Conservation (phyloP, 495 filamentous ascomycete species). For the Viridothelium virens region DNA sequence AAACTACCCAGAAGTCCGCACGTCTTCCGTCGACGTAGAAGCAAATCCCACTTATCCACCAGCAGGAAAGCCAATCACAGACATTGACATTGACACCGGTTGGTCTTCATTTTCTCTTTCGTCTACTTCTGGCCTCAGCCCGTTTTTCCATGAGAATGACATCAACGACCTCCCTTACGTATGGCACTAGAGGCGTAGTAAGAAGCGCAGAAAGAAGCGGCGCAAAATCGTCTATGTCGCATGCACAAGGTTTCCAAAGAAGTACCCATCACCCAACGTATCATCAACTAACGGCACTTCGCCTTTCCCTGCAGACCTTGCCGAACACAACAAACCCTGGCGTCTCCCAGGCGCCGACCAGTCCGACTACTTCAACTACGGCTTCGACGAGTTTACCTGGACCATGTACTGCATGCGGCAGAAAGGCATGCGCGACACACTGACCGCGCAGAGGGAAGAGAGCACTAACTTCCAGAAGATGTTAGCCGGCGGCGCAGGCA, state of each 20-base stretch:
- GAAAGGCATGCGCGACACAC: slow-evolving; percentile 62
- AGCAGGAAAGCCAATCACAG: slow-evolving; percentile 41
- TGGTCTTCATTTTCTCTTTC: neutral
- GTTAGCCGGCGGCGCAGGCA: slow-evolving; percentile 54
- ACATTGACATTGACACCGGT: slow-evolving; percentile 58
- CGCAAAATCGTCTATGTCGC: neutral
- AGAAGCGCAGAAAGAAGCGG: neutral
- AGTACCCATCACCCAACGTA: neutral
- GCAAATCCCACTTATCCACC: slow-evolving; percentile 54
- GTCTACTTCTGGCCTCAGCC: neutral
- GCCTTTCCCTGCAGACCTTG: slow-evolving; percentile 49
- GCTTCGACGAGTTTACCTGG: slow-evolving; percentile 99
- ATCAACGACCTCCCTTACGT: too few relatives aligned
- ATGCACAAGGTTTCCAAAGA: neutral
- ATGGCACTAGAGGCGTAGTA: too few relatives aligned
- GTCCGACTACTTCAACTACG: slow-evolving; percentile 98
- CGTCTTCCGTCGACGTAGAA: slow-evolving; percentile 75
- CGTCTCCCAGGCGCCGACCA: slow-evolving; percentile 90
- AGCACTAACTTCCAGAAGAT: slow-evolving; percentile 85
- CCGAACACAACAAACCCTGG: slow-evolving; percentile 87
- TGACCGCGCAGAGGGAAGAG: slow-evolving; percentile 71
- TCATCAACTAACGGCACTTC: slow-evolving; percentile 6
- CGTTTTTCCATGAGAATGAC: neutral
- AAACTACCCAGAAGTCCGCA: slow-evolving; percentile 58
- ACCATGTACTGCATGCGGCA: slow-evolving; percentile 89